Evolutionary conservation across 106 monocot species (phyloP), one percentile per base, ranked within the genome.

Genomic region (Platanthera guangdongensis): DNA sequence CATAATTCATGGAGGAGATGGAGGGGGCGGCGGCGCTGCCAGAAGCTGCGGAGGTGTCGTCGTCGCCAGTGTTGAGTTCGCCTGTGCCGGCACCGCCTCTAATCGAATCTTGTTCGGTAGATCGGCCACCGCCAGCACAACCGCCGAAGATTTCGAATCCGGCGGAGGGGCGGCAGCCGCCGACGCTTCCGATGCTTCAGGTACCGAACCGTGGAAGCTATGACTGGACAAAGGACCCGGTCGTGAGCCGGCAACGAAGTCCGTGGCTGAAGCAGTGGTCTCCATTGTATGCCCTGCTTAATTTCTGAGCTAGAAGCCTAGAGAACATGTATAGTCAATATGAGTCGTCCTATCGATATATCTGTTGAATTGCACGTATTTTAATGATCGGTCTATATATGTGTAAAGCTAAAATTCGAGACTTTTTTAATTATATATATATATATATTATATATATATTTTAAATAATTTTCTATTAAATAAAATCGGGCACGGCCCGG

Each of bases 181-280:
- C 72, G 13, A 81, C 22, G 12, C 73, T 87, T 14, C 72, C 77
- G 51, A 70, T 47, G 71, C n/a, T 86, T 46, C 75, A 86, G 82
- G 83, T 87, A n/a, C 86, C 86, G 1, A 51, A 21, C n/a, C 55
- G 75, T 53, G 55, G 50, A 10, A n/a, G 57, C 19, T 74, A 78
- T 8, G 89, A 89, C 0, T 87, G 90, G 85, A 46, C 80, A 70
- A 82, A 89, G 50, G 94, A 89, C 45, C 76, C 90, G 5, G 57
- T 85, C 68, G 51, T 85, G 52, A 64, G 77, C 6, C 91, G 88
- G 85, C 73, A 83, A 74, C 80, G 84, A 45, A 93, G 90, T 68
- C 90, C 93, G 8, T 93, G 90, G 92, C 57, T 85, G 51, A 87
- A 87, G 6, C 72, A 82, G 45, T 83, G 76, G 75, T 85, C 85